phyloP scores from a whole-genome alignment of 2,329 filamentous ascomycete genomes.

The Albophoma yamanashiensis region DNA sequence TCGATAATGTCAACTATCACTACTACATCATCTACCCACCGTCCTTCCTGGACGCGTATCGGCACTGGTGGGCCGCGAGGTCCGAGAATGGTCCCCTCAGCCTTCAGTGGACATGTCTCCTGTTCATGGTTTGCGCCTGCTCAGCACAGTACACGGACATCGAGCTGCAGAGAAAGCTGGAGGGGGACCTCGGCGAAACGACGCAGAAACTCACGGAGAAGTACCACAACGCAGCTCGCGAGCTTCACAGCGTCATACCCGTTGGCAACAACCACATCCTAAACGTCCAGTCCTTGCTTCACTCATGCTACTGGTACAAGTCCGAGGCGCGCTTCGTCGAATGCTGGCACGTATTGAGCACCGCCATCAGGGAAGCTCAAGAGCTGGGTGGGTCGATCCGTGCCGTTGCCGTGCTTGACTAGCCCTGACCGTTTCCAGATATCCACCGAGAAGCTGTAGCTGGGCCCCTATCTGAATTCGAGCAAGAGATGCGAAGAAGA shows the following conservation, averaged over 20 bases:
- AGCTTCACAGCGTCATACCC: slow-evolving; percentile 20
- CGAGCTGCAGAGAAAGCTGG: slow-evolving; percentile 18
- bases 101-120: slow-evolving; percentile 26
- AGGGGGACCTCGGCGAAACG: slow-evolving; percentile 17
- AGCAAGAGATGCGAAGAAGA: slow-evolving; percentile 23
- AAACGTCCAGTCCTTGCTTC: slow-evolving; percentile 23
- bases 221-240: slow-evolving; percentile 21
- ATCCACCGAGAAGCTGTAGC: slow-evolving; percentile 19
- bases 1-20: slow-evolving; percentile 25
- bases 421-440: slow-evolving; percentile 7
- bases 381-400: slow-evolving; percentile 17
- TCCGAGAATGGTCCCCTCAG: slow-evolving; percentile 18
- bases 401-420: accelerated
- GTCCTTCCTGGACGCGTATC: slow-evolving; percentile 23
- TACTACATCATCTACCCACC: slow-evolving; percentile 27
- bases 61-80: slow-evolving; percentile 22
- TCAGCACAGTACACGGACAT: slow-evolving; percentile 20
- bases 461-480: slow-evolving; percentile 18
- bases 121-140: slow-evolving; percentile 27
- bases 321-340: slow-evolving; percentile 24
- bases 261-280: slow-evolving; percentile 19
- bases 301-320: slow-evolving; percentile 27
- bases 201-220: slow-evolving; percentile 17
- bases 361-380: slow-evolving; percentile 24
- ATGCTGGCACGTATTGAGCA: slow-evolving; percentile 24